Conservation (phyloP, 805 yeast genomes). For the Pichia cephalocereana region DNA sequence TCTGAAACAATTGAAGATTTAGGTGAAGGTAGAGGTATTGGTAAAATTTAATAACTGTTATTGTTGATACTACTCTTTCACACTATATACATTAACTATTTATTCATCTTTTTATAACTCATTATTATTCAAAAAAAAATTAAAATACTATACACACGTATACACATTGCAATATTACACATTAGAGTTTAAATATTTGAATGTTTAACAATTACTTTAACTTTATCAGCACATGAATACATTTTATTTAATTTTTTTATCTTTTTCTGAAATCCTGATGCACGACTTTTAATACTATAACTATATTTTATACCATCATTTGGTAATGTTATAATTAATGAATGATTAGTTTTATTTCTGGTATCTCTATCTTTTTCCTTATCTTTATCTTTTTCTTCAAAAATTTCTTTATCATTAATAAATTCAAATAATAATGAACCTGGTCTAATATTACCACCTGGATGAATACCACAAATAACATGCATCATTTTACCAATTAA, state of each 20-base stretch:
- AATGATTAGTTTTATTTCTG: conserved; percentile 13
- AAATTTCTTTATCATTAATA: conserved; percentile 15
- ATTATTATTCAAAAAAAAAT: too few relatives aligned
- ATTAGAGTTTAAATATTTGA: conserved; percentile 11
- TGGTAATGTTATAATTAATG: conserved; percentile 28
- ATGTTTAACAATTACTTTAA: conserved; percentile 41
- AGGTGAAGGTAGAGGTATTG: conserved; percentile 59
- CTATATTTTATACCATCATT: conserved; percentile 50
- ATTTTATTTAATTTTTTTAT: conserved; percentile 44
- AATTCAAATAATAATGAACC: conserved; percentile 42
- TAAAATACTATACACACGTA: too few relatives aligned
- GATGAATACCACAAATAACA: conserved; percentile 72
- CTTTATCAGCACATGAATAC: conserved; percentile 37
- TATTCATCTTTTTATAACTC: not conserved
- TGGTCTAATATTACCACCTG: conserved; percentile 68
- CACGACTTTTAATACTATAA: conserved; percentile 50
- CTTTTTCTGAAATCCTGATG: conserved; percentile 50
- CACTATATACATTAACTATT: not conserved
- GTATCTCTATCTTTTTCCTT: too few relatives aligned
- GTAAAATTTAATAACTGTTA: conserved; percentile 19
- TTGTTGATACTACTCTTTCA: not conserved
- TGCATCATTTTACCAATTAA: conserved; percentile 67
- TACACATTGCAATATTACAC: too few relatives aligned
- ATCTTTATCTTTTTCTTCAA: conserved; percentile 6
- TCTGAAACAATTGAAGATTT: conserved; percentile 69